phyloP scores from a whole-genome alignment of 164 flowering plant genomes.

The Stephania japonica region DNA sequence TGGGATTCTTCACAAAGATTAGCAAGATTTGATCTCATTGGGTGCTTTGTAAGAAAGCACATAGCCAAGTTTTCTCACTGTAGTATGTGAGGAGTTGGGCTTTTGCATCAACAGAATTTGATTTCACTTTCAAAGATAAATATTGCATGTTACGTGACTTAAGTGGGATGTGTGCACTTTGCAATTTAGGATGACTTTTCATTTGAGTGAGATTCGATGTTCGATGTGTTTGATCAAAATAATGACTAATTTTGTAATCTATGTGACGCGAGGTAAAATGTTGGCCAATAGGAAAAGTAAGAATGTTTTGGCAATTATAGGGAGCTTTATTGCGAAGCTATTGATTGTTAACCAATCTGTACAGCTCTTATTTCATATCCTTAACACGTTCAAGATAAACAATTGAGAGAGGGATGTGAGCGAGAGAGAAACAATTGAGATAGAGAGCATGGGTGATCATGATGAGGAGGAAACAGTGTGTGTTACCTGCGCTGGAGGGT shows the following conservation, averaged over 20 bases:
- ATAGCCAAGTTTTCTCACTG: not conserved
- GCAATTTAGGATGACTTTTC: too few species aligned
- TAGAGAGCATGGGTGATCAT: not conserved
- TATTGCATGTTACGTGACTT: not conserved
- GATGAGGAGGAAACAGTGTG: conserved; percentile 7
- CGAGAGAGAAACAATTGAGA: not conserved
- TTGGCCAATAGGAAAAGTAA: too few species aligned
- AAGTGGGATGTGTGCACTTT: too few species aligned
- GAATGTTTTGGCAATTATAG: too few species aligned
- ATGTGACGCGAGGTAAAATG: too few species aligned
- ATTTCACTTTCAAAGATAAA: too few species aligned
- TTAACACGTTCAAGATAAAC: not conserved
- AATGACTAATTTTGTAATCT: too few species aligned
- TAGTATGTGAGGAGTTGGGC: not conserved
- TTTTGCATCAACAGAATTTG: not conserved
- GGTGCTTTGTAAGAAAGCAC: not conserved
- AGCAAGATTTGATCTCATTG: not conserved
- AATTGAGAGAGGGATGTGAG: not conserved
- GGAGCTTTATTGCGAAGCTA: too few species aligned
- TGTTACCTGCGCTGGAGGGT: conserved; percentile 27
- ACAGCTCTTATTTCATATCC: too few species aligned
- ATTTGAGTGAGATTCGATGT: too few species aligned
- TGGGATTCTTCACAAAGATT: conserved; percentile 22
- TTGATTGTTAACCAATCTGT: too few species aligned
- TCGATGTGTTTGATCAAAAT: too few species aligned